phyloP scores from a whole-genome alignment of 2,329 filamentous ascomycete genomes.

The Aureobasidium sp. region DNA sequence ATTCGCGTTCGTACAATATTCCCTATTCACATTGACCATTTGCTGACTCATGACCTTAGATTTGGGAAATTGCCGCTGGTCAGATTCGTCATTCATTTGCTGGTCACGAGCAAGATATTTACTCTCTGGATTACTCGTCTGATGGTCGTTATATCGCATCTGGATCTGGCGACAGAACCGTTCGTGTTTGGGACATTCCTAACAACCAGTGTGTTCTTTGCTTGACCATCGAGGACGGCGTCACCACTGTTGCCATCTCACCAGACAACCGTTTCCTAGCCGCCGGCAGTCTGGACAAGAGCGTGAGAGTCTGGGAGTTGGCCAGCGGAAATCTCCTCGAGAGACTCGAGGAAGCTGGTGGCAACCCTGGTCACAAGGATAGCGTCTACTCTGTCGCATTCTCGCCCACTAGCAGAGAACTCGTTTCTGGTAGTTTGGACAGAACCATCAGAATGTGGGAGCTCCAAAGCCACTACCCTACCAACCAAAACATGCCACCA shows the following conservation, averaged over 20 bases:
- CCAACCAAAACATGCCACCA: constrained; percentile 33
- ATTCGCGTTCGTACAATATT: constrained; percentile 62
- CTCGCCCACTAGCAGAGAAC: constrained; percentile 81
- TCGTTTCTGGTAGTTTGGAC: constrained; percentile 90
- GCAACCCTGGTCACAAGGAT: constrained; percentile 89
- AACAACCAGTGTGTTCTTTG: constrained; percentile 72
- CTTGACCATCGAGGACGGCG: constrained; percentile 89
- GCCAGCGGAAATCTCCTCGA: constrained; percentile 78
- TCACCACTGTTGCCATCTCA: constrained; percentile 95
- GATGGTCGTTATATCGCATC: constrained; percentile 93
- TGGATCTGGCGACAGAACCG: constrained; percentile 87
- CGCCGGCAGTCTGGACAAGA: constrained; percentile 93
- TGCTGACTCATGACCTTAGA: constrained; percentile 40
- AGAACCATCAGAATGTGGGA: constrained; percentile 99
- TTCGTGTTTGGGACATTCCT: constrained; percentile 93
- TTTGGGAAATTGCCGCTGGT: constrained; percentile 84
- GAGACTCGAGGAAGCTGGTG: constrained; percentile 61
- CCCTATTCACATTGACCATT: neutral
- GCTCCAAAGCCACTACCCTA: constrained; percentile 56
- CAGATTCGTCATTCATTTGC: constrained; percentile 86
- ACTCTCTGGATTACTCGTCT: constrained; percentile 88
- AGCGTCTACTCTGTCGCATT: constrained; percentile 96
- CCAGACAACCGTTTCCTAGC: constrained; percentile 91
- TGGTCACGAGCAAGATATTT: constrained; percentile 98
- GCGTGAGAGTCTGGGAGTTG: constrained; percentile 94